Percentiles rank a stretch among this genome's conserved stretches.
Evolutionary conservation across 1,139 yeast species (phyloP).

Genomic region (Geotrichum histeridarum): DNA sequence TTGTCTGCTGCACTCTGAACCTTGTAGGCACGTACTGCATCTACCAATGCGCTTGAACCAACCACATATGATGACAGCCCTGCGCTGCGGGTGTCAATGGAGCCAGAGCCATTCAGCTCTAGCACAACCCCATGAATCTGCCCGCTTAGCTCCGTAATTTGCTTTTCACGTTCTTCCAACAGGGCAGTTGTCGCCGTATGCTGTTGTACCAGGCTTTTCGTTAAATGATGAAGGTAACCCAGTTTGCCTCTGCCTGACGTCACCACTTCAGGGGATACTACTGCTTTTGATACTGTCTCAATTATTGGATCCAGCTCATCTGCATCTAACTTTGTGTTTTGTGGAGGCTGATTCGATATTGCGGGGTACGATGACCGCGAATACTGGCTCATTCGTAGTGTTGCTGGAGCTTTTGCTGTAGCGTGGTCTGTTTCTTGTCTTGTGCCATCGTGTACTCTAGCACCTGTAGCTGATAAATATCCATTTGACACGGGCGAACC

Average conservation of each 20-base stretch:
- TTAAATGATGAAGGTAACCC: neutral
- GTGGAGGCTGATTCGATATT: neutral
- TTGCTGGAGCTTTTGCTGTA: neutral
- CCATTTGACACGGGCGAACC: neutral
- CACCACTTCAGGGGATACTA: neutral
- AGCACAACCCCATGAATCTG: neutral
- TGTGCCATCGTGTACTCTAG: neutral
- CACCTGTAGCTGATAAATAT: neutral
- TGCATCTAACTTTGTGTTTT: neutral
- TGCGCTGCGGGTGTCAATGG: neutral
- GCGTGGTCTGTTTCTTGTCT: neutral
- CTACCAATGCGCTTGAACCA: too few relatives aligned
- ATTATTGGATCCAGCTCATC: neutral
- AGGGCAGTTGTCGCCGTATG: neutral
- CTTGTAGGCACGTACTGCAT: too few relatives aligned
- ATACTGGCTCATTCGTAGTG: neutral
- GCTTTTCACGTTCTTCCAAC: neutral
- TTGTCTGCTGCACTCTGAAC: neutral
- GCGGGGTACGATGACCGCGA: slow-evolving; percentile 1
- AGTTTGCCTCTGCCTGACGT: neutral
- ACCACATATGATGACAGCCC: too few relatives aligned
- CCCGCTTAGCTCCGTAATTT: neutral
- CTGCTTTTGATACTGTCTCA: neutral
- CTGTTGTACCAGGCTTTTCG: slow-evolving; percentile 1
- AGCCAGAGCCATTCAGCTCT: neutral